These are phyloP conservation scores for Alloascoidea hylecoeti DNA, from an alignment of 805 yeast genomes.

Conservation along the genomic window DNA sequence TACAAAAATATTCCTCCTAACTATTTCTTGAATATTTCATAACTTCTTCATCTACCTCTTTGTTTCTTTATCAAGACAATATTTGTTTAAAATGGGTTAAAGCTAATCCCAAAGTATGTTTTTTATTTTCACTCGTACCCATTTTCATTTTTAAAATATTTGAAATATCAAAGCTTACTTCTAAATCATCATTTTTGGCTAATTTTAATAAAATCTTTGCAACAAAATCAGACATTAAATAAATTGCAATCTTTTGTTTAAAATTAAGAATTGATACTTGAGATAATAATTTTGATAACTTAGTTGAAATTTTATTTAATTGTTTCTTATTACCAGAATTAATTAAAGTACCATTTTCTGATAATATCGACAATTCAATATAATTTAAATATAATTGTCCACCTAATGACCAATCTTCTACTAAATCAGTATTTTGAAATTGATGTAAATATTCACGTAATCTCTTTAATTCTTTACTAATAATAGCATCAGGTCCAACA, in stretches of 20 bases:
- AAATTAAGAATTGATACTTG: conserved; percentile 3
- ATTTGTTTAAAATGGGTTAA: too few species aligned
- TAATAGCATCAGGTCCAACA: conserved; percentile 65
- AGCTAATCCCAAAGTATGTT: conserved; percentile 8
- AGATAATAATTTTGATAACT: conserved; percentile 6
- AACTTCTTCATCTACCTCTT: too few species aligned
- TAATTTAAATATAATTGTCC: conserved; percentile 22
- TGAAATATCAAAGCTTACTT: conserved; percentile 2
- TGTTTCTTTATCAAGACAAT: too few species aligned
- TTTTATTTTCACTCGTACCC: conserved; percentile 6
- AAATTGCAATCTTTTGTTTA: conserved; percentile 11
- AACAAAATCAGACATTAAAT: conserved; percentile 14
- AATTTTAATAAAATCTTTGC: conserved; percentile 7
- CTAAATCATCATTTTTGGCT: neutral
- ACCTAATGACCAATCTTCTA: conserved; percentile 16
- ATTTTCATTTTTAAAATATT: conserved; percentile 9
- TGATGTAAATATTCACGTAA: conserved; percentile 11
- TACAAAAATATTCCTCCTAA: too few species aligned
- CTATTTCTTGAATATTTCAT: too few species aligned
- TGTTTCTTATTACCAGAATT: neutral
- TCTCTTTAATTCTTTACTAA: conserved; percentile 22
- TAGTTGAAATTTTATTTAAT: conserved; percentile 1
- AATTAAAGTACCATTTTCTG: neutral
- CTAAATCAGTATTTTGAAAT: conserved; percentile 10
- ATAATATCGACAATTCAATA: conserved; percentile 6